phyloP scores from a whole-genome alignment of 768 basidiomycete genomes.

The Russula ochroleuca region DNA sequence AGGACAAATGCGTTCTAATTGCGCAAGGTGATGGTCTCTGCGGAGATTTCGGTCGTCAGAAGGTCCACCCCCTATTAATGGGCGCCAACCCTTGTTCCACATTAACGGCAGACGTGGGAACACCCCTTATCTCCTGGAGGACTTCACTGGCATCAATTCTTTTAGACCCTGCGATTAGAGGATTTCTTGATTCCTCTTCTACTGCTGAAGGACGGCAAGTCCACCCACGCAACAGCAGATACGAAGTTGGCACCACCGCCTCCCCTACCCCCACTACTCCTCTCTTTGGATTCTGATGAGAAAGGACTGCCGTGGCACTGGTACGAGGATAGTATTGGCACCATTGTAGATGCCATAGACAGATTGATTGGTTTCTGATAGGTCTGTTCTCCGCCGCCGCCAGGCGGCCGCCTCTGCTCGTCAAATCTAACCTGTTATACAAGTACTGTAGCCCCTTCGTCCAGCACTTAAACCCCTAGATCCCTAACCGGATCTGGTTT shows the following conservation, averaged over 20 bases:
- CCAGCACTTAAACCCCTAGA: not conserved
- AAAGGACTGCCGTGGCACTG: not conserved
- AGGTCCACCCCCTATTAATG: too few species aligned
- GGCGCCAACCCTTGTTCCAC: not conserved
- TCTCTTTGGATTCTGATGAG: not conserved
- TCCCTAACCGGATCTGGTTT: not conserved
- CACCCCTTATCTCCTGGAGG: not conserved
- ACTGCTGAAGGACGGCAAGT: not conserved
- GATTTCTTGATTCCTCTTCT: not conserved
- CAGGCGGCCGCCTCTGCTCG: not conserved
- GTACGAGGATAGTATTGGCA: not conserved
- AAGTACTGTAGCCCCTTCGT: not conserved
- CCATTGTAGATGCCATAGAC: not conserved
- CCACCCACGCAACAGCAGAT: not conserved
- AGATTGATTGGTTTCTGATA: not conserved
- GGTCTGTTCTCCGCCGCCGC: not conserved
- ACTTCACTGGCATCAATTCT: too few species aligned
- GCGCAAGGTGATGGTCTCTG: not conserved
- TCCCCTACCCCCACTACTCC: not conserved
- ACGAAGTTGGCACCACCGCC: not conserved
- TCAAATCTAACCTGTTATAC: not conserved
- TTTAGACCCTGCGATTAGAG: not conserved
- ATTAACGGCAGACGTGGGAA: not conserved
- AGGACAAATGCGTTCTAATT: not conserved
- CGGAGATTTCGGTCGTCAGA: too few species aligned